Conservation (phyloP, 2,329 filamentous ascomycete species). For the Pseudogymnoascus sp. region DNA sequence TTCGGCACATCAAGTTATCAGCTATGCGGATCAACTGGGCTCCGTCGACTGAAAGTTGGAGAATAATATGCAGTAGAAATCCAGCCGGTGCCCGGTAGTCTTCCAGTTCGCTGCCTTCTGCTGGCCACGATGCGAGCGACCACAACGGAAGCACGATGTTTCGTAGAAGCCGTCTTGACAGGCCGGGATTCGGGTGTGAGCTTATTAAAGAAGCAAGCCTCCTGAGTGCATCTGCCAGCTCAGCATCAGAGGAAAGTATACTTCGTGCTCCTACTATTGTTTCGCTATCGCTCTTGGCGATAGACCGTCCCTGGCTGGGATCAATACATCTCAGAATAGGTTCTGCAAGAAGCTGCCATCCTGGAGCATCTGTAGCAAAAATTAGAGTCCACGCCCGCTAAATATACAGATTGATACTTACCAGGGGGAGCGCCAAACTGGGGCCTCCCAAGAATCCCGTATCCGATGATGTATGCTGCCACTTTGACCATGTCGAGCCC, state of each 20-base stretch:
- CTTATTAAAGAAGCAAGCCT: slow-evolving; percentile 50
- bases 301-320: slow-evolving; percentile 24
- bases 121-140: slow-evolving; percentile 49
- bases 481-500: slow-evolving; percentile 52
- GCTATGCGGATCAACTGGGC: slow-evolving; percentile 45
- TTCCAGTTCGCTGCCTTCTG: slow-evolving; percentile 29
- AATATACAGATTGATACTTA: slow-evolving; percentile 22
- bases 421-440: slow-evolving; percentile 54
- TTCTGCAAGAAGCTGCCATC: slow-evolving; percentile 56
- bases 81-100: slow-evolving; percentile 40
- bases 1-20: slow-evolving; percentile 49
- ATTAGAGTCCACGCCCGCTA: slow-evolving; percentile 8
- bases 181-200: slow-evolving; percentile 59
- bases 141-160: slow-evolving; percentile 57
- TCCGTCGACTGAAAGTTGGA: slow-evolving; percentile 48
- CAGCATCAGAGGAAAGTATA: slow-evolving; percentile 40
- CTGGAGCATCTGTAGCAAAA: slow-evolving; percentile 39
- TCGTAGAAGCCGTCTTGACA: slow-evolving; percentile 54
- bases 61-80: slow-evolving; percentile 47
- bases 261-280: slow-evolving; percentile 36
- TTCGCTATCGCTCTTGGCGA: slow-evolving; percentile 15
- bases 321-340: slow-evolving; percentile 50
- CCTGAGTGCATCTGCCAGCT: slow-evolving; percentile 45
- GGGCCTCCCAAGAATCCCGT: slow-evolving; percentile 58
- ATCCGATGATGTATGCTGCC: slow-evolving; percentile 56